phyloP scores from a whole-genome alignment of 225 moss, liverwort and hornwort species.

The Rhytidiadelphus loreus region DNA sequence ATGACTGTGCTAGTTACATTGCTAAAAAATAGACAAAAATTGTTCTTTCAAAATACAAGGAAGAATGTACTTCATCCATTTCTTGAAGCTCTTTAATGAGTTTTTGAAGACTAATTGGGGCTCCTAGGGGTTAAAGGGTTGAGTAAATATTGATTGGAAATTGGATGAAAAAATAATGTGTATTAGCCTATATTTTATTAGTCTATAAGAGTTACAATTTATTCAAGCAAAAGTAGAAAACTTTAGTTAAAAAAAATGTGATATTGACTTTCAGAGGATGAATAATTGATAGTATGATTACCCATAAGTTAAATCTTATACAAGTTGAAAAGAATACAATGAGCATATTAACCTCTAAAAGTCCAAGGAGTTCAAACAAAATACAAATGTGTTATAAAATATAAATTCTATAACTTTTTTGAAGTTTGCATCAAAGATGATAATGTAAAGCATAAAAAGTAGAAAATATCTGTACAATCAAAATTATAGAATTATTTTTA shows the following conservation, averaged over 20 bases:
- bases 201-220: neutral
- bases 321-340: neutral
- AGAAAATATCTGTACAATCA: too few relatives aligned
- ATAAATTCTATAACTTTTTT: too few relatives aligned
- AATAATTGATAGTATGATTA: neutral
- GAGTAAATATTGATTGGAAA: neutral
- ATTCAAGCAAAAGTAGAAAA: neutral
- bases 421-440: too few relatives aligned
- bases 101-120: too few relatives aligned
- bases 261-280: neutral
- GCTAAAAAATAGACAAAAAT: neutral
- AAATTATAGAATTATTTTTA: too few relatives aligned
- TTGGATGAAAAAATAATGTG: neutral
- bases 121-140: rapidly evolving
- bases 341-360: neutral
- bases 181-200: neutral
- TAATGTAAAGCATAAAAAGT: too few relatives aligned
- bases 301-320: neutral
- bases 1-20: neutral
- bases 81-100: neutral
- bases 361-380: too few relatives aligned
- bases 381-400: too few relatives aligned
- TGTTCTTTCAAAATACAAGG: neutral
- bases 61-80: neutral
- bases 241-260: neutral